Percentiles rank a stretch among this genome's conserved stretches.
phyloP scores from a whole-genome alignment of 2,329 filamentous ascomycete genomes.

The Bimuria novae-zelandiae region DNA sequence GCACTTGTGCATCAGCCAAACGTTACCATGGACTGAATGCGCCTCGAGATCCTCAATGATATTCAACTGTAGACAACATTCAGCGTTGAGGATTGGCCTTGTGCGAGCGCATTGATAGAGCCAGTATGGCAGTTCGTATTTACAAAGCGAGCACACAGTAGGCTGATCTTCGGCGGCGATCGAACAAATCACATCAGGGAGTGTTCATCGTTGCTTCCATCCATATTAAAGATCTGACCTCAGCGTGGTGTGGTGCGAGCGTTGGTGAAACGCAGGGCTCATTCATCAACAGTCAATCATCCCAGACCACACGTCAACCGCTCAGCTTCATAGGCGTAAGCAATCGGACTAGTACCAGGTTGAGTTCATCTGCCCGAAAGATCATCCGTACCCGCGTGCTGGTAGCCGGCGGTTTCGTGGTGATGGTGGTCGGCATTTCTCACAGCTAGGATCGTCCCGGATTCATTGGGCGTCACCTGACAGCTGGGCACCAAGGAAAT shows the following conservation, averaged over 20 bases:
- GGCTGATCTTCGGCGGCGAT: constrained; percentile 1
- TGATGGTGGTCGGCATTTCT: constrained; percentile 7
- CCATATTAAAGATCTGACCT: constrained; percentile 29
- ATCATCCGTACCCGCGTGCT: constrained; percentile 5
- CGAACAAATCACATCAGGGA: constrained; percentile 8
- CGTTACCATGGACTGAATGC: background rate
- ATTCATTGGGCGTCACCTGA: constrained; percentile 11
- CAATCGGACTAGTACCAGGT: constrained; percentile 11
- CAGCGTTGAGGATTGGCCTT: background rate
- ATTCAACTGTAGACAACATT: background rate
- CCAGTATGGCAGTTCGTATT: background rate
- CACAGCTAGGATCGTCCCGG: constrained; percentile 18
- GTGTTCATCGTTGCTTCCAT: constrained; percentile 7
- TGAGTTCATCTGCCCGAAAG: constrained; percentile 12
- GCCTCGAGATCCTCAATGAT: background rate
- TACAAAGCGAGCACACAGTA: background rate
- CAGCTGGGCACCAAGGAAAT: background rate
- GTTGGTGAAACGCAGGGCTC: constrained; percentile 28
- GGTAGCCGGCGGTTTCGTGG: background rate
- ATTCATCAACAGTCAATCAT: constrained; percentile 28
- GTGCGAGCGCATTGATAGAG: background rate
- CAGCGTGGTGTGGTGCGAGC: constrained; percentile 8
- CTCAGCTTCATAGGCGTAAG: constrained; percentile 10
- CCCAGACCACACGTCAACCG: constrained; percentile 13
- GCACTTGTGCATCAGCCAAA: background rate